Evolutionary conservation across 2,329 filamentous ascomycete genomes (phyloP).

Genomic region (Alternaria angustiovoidea): DNA sequence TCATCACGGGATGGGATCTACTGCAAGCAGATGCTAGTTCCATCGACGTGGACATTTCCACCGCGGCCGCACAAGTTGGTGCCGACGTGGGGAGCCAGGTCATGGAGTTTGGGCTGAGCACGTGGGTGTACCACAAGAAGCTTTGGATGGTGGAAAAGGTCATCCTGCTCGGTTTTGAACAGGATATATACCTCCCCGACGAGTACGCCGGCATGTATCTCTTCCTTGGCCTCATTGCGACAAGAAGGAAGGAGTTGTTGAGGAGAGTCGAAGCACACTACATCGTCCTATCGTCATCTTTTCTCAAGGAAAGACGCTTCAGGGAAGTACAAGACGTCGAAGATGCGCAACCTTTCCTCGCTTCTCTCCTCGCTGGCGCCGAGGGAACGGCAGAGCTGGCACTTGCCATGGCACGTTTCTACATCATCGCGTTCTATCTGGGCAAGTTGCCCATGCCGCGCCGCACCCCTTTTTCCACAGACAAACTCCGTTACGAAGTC

Average conservation of each 20-base stretch:
- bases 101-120: slow-evolving; percentile 77
- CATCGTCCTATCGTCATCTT: not conserved
- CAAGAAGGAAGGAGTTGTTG: slow-evolving; percentile 33
- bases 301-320: slow-evolving; percentile 4
- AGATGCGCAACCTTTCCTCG: slow-evolving; percentile 25
- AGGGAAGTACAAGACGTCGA: slow-evolving; percentile 24
- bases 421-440: slow-evolving; percentile 70
- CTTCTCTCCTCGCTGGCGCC: slow-evolving; percentile 37
- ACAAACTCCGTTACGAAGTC: slow-evolving; percentile 76
- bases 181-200: slow-evolving; percentile 85
- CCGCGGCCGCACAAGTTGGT: slow-evolving; percentile 47
- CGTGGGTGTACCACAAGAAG: slow-evolving; percentile 91
- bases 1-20: slow-evolving; percentile 81
- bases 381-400: slow-evolving; percentile 39
- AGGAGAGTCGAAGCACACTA: slow-evolving; percentile 28
- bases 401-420: slow-evolving; percentile 61
- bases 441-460: slow-evolving; percentile 58
- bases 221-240: slow-evolving; percentile 50
- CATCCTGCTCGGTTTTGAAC: slow-evolving; percentile 91
- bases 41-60: slow-evolving; percentile 57
- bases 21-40: slow-evolving; percentile 74
- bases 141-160: slow-evolving; percentile 87
- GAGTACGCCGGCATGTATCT: slow-evolving; percentile 91
- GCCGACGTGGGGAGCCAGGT: slow-evolving; percentile 52
- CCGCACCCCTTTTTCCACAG: slow-evolving; percentile 70